Evolutionary conservation across 1,139 yeast species (phyloP).

Genomic region (Pichia sp.): DNA sequence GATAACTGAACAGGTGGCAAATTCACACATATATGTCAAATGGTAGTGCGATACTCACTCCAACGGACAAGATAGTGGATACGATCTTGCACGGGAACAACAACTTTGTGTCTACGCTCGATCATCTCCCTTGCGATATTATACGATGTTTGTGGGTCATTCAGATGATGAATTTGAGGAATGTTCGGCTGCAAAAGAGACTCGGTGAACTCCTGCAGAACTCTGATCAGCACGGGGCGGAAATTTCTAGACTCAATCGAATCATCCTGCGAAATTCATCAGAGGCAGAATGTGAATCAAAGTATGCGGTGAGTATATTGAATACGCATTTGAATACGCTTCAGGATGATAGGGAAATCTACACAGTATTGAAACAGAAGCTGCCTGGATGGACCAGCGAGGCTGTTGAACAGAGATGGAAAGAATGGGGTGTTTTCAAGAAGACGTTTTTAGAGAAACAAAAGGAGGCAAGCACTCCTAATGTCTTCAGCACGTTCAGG

Average conservation of each 20-base stretch:
- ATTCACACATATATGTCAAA: background rate
- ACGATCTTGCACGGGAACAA: slow-evolving; percentile 24
- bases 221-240: background rate
- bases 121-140: slow-evolving; percentile 47
- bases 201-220: slow-evolving; percentile 9
- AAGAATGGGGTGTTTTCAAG: slow-evolving; percentile 27
- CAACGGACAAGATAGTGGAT: slow-evolving; percentile 2
- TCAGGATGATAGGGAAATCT: slow-evolving; percentile 23
- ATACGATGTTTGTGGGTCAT: slow-evolving; percentile 45
- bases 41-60: background rate
- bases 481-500: background rate
- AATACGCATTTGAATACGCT: slow-evolving; percentile 23
- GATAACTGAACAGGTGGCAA: too few species aligned
- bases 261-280: slow-evolving; percentile 19
- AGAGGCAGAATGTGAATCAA: slow-evolving; percentile 27
- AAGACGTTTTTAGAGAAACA: background rate
- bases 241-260: background rate
- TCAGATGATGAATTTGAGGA: slow-evolving; percentile 37
- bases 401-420: slow-evolving; percentile 20
- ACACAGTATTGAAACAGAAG: slow-evolving; percentile 5
- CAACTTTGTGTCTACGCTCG: slow-evolving; percentile 36
- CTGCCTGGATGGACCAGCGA: slow-evolving; percentile 21
- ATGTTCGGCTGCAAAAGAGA: slow-evolving; percentile 21
- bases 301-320: slow-evolving; percentile 20
- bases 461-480: slow-evolving; percentile 13